phyloP scores from a whole-genome alignment of 108 stramenopile species.

The Licmophora abbreviata region DNA sequence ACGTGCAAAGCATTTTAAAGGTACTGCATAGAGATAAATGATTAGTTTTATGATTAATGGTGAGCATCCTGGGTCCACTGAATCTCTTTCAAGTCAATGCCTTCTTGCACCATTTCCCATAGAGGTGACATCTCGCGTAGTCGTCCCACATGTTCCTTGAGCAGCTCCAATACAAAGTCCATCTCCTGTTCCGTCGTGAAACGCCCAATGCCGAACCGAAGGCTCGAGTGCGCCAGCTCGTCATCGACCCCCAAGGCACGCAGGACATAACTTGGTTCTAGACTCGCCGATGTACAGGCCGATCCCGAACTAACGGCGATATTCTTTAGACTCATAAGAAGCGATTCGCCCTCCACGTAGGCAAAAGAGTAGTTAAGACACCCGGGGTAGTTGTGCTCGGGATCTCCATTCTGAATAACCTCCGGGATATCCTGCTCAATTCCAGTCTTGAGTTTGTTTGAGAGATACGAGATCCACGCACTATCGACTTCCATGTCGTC shows the following conservation, averaged over 20 bases:
- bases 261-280: conserved; percentile 98
- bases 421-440: conserved; percentile 82
- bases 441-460: conserved; percentile 71
- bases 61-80: conserved; percentile 98
- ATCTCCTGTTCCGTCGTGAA: conserved; percentile 97
- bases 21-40: too few species aligned
- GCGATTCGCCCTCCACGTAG: conserved; percentile 96
- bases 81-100: conserved; percentile 95
- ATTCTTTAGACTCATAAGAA: conserved; percentile 98
- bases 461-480: conserved; percentile 65
- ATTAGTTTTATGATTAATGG: conserved; percentile 16
- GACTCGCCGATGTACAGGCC: conserved; percentile 95
- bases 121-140: conserved; percentile 97
- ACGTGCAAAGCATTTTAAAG: too few species aligned
- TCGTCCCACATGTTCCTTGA: conserved; percentile 86
- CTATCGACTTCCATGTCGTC: conserved; percentile 84
- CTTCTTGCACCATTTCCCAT: conserved; percentile 99
- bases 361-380: conserved; percentile 98
- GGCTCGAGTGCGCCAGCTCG: conserved; percentile 94
- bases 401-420: conserved; percentile 91
- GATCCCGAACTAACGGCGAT: conserved; percentile 96
- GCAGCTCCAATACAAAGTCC: conserved; percentile 90
- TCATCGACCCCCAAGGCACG: conserved; percentile 97
- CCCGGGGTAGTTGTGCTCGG: conserved; percentile 82
- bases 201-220: conserved; percentile 96